Evolutionary conservation across 2,329 filamentous ascomycete genomes (phyloP), one percentile per base, ranked within the genome.

Genomic region (Claviceps paspali): DNA sequence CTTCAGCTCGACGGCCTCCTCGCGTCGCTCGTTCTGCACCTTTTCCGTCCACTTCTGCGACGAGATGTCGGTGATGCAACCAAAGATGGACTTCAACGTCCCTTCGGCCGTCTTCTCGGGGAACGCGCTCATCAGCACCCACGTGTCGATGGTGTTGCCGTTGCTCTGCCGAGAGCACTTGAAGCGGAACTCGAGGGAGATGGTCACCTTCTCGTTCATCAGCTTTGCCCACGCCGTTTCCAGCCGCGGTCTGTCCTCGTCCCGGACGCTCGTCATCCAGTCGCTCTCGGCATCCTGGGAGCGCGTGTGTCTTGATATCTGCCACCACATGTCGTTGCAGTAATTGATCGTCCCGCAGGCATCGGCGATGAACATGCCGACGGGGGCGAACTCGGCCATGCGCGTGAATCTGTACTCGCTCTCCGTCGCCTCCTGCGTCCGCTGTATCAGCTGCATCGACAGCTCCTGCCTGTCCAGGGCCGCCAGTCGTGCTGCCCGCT

Each of bases 331-430:
- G 43, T 87, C 80, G 52, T 92, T 92, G 52, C 78, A 82, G 52
- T 84, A 91, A 8, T 71, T 82, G 47, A 91, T 82, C 18, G 69
- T 63, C 3, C 84, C 83, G 29, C 65, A 56, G 0, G 72, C 67
- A 49, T 85, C 72, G n/a, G 82, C 80, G 46, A 91, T 87, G 53
- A 88, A 88, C 61, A 92, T 79, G 21, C 83, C 84, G 1, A 87
- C 82, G 0, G 83, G 83, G 0, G 82, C 80, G 44, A 85, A 83
- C 50, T 87, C 82, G 2, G 83, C 82, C 80, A 91, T 86, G 31
- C 82, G 69, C 1, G 81, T 84, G 52, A 91, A 91, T 40, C 79
- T 79, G 23, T 80, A 78, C 53, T 91, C 83, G 51, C 76, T 76
- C 48, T 79, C 73, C 29, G 69, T 64, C 0, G 72, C 71, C 48